Conservation (phyloP, 2,329 filamentous ascomycete genomes). For the Chaetomium strumarium region DNA sequence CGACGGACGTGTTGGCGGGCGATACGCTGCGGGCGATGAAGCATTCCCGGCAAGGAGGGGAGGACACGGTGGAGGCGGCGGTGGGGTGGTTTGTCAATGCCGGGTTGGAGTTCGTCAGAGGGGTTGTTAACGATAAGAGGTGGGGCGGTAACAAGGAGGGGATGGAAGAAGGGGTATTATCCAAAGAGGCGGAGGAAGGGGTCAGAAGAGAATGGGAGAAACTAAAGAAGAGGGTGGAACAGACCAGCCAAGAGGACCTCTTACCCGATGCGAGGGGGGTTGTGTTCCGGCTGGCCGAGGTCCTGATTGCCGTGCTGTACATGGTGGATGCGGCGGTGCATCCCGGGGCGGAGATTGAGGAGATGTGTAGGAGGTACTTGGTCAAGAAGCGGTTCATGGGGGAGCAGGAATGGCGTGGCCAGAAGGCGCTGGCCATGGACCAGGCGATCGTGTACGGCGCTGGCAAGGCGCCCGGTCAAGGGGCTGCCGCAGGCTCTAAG, state of each 20-base stretch:
- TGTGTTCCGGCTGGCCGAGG: constrained; percentile 39
- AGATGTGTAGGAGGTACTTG: constrained; percentile 38
- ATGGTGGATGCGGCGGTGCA: constrained; percentile 36
- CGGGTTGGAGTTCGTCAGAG: constrained; percentile 14
- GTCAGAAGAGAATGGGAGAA: constrained; percentile 35
- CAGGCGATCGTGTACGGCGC: constrained; percentile 25
- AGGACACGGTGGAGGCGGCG: constrained; percentile 34
- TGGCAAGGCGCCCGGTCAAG: constrained; percentile 3
- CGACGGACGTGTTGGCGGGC: constrained; percentile 61
- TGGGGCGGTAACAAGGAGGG: constrained; percentile 29
- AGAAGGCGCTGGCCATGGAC: constrained; percentile 19
- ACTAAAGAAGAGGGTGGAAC: constrained; percentile 34
- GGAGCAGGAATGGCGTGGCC: not conserved
- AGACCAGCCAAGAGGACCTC: constrained; percentile 33
- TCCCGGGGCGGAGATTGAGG: constrained; percentile 32
- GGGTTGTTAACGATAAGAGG: constrained; percentile 21
- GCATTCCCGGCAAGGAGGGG: constrained; percentile 29
- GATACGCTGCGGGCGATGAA: constrained; percentile 45
- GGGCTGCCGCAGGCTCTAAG: not conserved
- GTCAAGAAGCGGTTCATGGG: constrained; percentile 25
- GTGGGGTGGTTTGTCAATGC: constrained; percentile 36
- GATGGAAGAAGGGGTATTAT: constrained; percentile 29
- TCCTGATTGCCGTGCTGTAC: constrained; percentile 39
- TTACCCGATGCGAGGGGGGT: constrained; percentile 42
- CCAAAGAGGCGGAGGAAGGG: too few species aligned